Base-by-base conservation (phyloP, 306 rosid species). In the Cicer pinnatifidum region DNA sequence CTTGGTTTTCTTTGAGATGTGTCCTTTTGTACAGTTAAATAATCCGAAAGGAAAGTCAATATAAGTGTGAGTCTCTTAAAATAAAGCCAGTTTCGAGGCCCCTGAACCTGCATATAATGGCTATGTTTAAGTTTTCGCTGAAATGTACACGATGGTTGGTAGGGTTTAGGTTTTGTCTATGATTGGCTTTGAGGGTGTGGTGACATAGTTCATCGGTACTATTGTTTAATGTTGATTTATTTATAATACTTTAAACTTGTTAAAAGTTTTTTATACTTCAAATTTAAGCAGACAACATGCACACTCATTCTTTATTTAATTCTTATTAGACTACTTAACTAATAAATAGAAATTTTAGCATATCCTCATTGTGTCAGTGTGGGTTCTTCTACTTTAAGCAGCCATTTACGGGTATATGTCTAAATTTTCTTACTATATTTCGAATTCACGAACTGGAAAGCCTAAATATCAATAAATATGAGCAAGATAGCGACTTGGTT, bases 11-110 rank as follows among this genome's bases (percentile, higher is more conserved):
- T 10, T n/a, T 28, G 45, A 53, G 66, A 12, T n/a, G 28, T 44
- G 23, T 38, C 44, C 44, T 15, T 53, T 75, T 76, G 81, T 54
- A 63, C 35, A 76, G 75, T 53, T 51, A 10, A 54, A 37, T 46
- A 64, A 76, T 43, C 35, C 1, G 44, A 37, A 62, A 51, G 33
- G 48, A 54, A 54, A 9, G 61, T 43, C 58, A 11, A 19, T 67
- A 12, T 51, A 23, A 59, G 2, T 16, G 19, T 11, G 39, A 39
- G 9, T 13, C 40, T 15, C 69, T 39, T 41, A 59, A 11, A 59
- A 33, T 12, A 9, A 33, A 68, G 54, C 53, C 9, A 67, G 41
- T 51, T 33, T 59, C 39, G 6, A 59, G 41, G 19, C 9, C 9
- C 65, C 39, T 38, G 19, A 69, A 38, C 41, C 19, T 23, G 54